phyloP scores from a whole-genome alignment of 2,329 filamentous ascomycete genomes.

The Neophaeococcomyces aloes region DNA sequence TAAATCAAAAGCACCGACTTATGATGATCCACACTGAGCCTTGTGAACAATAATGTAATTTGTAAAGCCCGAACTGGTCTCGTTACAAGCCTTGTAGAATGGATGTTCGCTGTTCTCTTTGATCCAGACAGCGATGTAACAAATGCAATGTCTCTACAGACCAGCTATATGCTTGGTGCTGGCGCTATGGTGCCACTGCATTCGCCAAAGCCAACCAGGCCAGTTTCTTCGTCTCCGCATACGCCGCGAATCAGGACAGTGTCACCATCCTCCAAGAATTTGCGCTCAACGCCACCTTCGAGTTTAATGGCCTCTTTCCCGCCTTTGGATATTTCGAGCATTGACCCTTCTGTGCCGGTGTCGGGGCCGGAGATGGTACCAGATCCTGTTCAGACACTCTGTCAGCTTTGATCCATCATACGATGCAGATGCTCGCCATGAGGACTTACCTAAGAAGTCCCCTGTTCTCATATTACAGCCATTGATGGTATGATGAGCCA shows the following conservation, averaged over 20 bases:
- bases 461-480: slow-evolving; percentile 65
- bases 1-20: too few relatives aligned
- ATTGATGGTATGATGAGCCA: slow-evolving; percentile 66
- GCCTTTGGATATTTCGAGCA: slow-evolving; percentile 61
- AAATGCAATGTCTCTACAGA: too few relatives aligned
- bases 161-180: slow-evolving; percentile 24
- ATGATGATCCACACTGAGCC: too few relatives aligned
- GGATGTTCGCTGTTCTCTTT: too few relatives aligned
- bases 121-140: too few relatives aligned
- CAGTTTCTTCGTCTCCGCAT: slow-evolving; percentile 51
- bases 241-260: slow-evolving; percentile 55
- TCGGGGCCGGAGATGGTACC: slow-evolving; percentile 64
- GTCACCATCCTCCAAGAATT: slow-evolving; percentile 66
- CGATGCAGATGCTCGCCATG: too few relatives aligned
- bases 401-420: too few relatives aligned
- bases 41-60: too few relatives aligned
- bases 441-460: slow-evolving; percentile 52
- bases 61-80: too few relatives aligned
- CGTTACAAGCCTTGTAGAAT: too few relatives aligned
- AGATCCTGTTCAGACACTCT: slow-evolving; percentile 29
- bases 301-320: slow-evolving; percentile 57
- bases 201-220: slow-evolving; percentile 67
- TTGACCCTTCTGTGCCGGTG: slow-evolving; percentile 51
- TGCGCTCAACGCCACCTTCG: slow-evolving; percentile 54
- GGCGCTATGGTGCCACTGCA: slow-evolving; percentile 54